Conservation (phyloP, 495 filamentous ascomycete species). For the Xylaria acuta region DNA sequence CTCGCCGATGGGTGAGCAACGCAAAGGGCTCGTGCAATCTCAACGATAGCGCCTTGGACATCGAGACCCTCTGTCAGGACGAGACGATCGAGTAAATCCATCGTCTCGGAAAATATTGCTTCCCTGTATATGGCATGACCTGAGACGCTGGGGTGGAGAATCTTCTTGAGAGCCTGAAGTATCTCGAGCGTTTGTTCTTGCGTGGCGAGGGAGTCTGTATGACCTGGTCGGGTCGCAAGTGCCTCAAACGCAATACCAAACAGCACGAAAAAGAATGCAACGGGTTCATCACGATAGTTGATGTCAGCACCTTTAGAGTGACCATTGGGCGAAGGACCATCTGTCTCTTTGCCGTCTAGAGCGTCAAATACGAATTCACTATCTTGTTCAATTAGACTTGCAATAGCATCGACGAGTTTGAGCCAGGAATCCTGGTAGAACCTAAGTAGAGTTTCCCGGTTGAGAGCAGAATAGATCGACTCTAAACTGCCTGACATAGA, state of each 20-base stretch:
- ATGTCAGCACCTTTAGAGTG: conserved; percentile 70
- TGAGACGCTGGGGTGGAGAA: conserved; percentile 91
- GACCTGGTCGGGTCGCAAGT: conserved; percentile 75
- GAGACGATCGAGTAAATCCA: conserved; percentile 93
- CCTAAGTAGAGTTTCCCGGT: conserved; percentile 89
- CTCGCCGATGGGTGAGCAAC: conserved; percentile 87
- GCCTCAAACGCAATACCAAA: conserved; percentile 97
- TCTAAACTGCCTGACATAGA: conserved; percentile 81
- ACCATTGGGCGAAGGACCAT: conserved; percentile 57
- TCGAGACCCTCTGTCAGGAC: conserved; percentile 87
- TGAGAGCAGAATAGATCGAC: conserved; percentile 89
- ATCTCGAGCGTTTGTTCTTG: conserved; percentile 88
- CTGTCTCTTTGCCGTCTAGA: conserved; percentile 80
- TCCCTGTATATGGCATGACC: conserved; percentile 96
- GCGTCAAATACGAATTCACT: conserved; percentile 98
- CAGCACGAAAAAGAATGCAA: conserved; percentile 98
- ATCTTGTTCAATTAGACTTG: conserved; percentile 95
- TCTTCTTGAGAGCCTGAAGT: conserved; percentile 90
- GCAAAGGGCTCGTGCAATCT: conserved; percentile 88
- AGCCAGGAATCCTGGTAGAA: conserved; percentile 99
- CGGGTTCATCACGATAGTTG: conserved; percentile 96
- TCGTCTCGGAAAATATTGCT: conserved; percentile 94
- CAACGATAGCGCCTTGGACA: conserved; percentile 91
- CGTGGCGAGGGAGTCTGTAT: conserved; percentile 70
- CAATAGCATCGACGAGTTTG: conserved; percentile 95